Conservation (phyloP, 257 asterid genomes). For the Lycium ferocissimum region DNA sequence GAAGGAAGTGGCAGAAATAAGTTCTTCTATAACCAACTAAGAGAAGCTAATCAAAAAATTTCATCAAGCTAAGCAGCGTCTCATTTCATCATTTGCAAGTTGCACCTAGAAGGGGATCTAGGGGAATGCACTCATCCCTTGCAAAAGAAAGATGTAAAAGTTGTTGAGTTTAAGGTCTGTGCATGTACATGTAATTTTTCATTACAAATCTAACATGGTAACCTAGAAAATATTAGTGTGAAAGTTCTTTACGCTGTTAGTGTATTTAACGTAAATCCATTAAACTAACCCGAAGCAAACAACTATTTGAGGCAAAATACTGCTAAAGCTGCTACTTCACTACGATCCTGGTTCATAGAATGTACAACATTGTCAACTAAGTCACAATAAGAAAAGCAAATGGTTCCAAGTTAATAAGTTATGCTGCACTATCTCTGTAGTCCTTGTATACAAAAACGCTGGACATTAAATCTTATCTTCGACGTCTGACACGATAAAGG, state of each 20-base stretch:
- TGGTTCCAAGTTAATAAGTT: background rate
- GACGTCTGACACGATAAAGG: background rate
- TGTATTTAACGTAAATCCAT: background rate
- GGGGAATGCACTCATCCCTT: background rate
- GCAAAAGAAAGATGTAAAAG: background rate
- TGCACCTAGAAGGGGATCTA: background rate
- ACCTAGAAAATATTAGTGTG: background rate
- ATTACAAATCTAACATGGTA: background rate
- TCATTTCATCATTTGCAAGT: background rate
- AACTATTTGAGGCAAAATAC: background rate
- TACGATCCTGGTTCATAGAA: background rate
- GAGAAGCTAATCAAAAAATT: background rate
- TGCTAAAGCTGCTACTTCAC: background rate
- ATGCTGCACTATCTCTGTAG: conserved; percentile 1
- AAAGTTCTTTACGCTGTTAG: background rate
- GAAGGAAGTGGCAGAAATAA: background rate
- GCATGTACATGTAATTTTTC: background rate
- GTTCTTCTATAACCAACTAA: background rate
- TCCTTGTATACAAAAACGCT: conserved; percentile 16
- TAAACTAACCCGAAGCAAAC: background rate
- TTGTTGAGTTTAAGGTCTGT: background rate
- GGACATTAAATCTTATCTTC: conserved; percentile 6
- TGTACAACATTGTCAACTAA: conserved; percentile 8
- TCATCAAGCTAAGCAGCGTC: background rate
- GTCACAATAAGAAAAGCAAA: background rate